Base-by-base conservation (phyloP, 176 grass and related monocot species). In the Aechmea fasciata region DNA sequence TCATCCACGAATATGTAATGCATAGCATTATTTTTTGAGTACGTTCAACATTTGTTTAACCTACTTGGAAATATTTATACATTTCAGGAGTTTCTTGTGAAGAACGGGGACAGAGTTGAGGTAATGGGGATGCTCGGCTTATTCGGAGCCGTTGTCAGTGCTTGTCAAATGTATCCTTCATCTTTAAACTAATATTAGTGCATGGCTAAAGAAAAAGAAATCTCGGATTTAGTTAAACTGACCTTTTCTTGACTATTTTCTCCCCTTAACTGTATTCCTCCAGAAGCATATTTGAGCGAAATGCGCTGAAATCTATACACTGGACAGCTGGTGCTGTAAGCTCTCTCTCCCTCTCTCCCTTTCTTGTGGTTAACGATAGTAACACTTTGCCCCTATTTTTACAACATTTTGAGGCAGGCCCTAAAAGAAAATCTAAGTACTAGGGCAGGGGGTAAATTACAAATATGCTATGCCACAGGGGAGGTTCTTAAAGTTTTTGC, bases 101-200 rank as follows among this genome's bases (percentile, higher is more conserved):
- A 81, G 64, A 73, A 59, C 48, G 84, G 76, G 63, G 83, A 84
- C 49, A 77, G 75, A 77, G 54, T 91, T 78, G 83, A 91, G 74
- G 66, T 91, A 73, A 91, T 91, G 88, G 88, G 77, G 51, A 91
- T 91, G 80, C 63, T 86, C 14, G 88, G 88, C 19, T 62, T 84
- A 24, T 91, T 91, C 65, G 88, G 88, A 69, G 83, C 88, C 72
- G 76, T 84, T 48, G 50, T 87, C 72, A 87, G 88, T 72, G 77
- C 74, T 69, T 78, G 59, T 75, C 83, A 91, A 63, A 91, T 91
- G 88, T 87, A 86, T 81, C 71, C 63, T 78, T 77, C 3, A 33
- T 26, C 1, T 69, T 68, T 68, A 26, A 26, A 26, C 25, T 26
- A 26, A 26, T 26, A 26, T 26, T 26, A 26, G 1, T 26, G 25